A percentile compares a stretch with the other conserved stretches of the same genome.
These are phyloP conservation scores for Viridothelium virens DNA, from an alignment of 495 filamentous ascomycete genomes.

Conservation along the genomic window DNA sequence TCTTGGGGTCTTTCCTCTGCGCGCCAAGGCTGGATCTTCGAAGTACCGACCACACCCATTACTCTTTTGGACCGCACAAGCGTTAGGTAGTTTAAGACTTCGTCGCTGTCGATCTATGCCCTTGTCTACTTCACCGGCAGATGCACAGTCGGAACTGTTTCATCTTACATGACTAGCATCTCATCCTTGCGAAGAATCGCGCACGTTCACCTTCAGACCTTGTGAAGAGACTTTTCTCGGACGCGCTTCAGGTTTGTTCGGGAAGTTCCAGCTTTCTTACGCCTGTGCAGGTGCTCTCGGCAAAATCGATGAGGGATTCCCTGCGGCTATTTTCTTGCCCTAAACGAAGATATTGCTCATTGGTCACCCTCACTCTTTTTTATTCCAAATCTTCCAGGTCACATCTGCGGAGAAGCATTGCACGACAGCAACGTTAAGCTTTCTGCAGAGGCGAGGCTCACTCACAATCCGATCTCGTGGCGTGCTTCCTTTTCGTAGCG, in stretches of 20 bases:
- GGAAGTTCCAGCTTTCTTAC: not conserved
- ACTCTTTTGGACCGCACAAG: no score
- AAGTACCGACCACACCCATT: no score
- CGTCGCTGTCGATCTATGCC: not conserved
- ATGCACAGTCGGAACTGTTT: constrained; percentile 3
- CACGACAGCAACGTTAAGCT: not conserved
- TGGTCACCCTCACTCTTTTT: not conserved
- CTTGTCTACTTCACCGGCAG: not conserved
- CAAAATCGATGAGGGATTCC: no score
- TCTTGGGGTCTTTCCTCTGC: not conserved
- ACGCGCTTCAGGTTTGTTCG: not conserved
- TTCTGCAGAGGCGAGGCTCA: not conserved
- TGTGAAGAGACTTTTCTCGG: no score
- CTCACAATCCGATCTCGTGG: not conserved
- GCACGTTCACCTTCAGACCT: no score
- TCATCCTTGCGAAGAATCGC: not conserved
- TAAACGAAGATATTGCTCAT: not conserved
- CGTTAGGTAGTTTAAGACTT: not conserved
- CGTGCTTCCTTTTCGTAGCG: not conserved
- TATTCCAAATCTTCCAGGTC: not conserved
- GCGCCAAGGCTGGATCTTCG: not conserved
- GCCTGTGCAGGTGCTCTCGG: not conserved
- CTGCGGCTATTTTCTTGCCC: not conserved
- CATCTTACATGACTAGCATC: not conserved
- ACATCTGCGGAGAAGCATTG: not conserved